A percentile compares a stretch with the other conserved stretches of the same genome.
Evolutionary conservation across 495 filamentous ascomycete species (phyloP).

Genomic region (Halenospora varia): DNA sequence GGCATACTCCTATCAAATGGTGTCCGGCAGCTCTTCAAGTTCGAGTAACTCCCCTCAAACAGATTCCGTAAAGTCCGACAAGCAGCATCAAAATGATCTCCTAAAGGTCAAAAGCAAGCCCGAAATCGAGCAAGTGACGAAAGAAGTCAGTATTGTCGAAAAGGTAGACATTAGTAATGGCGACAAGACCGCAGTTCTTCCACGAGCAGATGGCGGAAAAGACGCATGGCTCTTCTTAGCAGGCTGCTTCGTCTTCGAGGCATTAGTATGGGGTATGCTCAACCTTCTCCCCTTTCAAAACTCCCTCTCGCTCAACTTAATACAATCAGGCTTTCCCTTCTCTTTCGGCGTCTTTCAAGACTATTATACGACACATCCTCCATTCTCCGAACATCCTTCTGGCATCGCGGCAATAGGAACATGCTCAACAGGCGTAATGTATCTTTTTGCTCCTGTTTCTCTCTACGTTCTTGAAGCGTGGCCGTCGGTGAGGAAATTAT

Average conservation of each 20-base stretch:
- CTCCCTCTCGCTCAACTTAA: too few species aligned
- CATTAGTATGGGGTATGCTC: conserved; percentile 58
- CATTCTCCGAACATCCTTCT: conserved; percentile 29
- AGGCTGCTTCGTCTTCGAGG: conserved; percentile 59
- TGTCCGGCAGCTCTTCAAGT: background rate
- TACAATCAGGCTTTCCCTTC: conserved; percentile 56
- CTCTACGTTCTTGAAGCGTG: conserved; percentile 24
- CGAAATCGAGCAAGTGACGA: background rate
- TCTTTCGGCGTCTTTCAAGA: conserved; percentile 49
- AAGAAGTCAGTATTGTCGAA: background rate
- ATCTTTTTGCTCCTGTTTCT: conserved; percentile 38
- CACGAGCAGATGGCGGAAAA: conserved; percentile 55
- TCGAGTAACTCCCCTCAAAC: background rate
- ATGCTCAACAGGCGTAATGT: conserved; percentile 40
- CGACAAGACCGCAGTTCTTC: conserved; percentile 32
- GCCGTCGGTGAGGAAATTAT: conserved; percentile 21
- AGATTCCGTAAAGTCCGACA: background rate
- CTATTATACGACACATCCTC: conserved; percentile 38
- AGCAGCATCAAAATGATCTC: background rate
- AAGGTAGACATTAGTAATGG: background rate
- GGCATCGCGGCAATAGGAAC: conserved; percentile 34
- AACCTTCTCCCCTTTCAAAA: background rate
- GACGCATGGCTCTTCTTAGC: conserved; percentile 63
- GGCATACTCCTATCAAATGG: background rate
- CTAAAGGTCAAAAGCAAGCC: background rate